Percentiles rank a stretch among this genome's conserved stretches.
Evolutionary conservation across 345 rosid genomes (phyloP).

Genomic region (Geranium brycei): DNA sequence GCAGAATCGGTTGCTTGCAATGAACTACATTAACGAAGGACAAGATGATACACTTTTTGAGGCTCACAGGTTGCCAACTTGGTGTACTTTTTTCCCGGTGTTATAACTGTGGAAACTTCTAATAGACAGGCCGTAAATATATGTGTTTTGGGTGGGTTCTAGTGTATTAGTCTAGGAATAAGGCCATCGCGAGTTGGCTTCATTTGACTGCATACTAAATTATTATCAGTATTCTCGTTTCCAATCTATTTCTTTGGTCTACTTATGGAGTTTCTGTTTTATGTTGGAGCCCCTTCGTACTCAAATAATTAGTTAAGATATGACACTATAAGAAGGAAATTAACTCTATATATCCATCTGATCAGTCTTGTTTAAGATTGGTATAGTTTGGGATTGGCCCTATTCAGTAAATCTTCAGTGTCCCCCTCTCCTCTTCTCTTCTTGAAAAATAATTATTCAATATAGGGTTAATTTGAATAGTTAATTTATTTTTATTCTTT

Average conservation of each 20-base stretch:
- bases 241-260: neutral
- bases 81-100: neutral
- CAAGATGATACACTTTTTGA: slow-evolving; percentile 80
- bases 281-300: neutral
- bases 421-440: no score
- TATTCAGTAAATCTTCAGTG: no score
- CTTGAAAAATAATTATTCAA: no score
- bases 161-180: neutral
- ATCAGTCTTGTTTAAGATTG: no score
- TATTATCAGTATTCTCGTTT: no score
- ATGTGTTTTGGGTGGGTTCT: neutral
- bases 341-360: neutral
- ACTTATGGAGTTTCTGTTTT: neutral
- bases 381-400: no score
- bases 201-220: neutral
- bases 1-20: slow-evolving; percentile 96
- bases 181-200: neutral
- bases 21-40: slow-evolving; percentile 95
- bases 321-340: neutral
- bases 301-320: no score
- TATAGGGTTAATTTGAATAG: neutral
- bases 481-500: no score
- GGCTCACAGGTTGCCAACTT: slow-evolving; percentile 73
- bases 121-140: neutral
- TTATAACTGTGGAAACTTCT: neutral